Conservation (phyloP, 2,329 filamentous ascomycete species). For the Trichoderma endophyticum region DNA sequence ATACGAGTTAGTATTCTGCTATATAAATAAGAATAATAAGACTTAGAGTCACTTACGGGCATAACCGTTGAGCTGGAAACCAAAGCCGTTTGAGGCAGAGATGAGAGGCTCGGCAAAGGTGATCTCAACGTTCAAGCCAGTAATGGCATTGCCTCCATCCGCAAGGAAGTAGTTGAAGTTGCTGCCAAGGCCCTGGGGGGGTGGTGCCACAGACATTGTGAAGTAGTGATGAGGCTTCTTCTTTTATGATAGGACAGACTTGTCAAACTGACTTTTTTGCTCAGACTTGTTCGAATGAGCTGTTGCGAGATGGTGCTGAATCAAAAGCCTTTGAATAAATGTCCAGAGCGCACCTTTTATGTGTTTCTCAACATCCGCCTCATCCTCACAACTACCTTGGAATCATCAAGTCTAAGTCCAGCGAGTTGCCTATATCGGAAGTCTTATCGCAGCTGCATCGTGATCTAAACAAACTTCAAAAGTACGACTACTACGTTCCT, state of each 20-base stretch:
- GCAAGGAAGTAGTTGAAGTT: slow-evolving; percentile 10
- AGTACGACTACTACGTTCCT: not conserved
- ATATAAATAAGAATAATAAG: not conserved
- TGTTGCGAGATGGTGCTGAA: not conserved
- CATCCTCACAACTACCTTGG: not conserved
- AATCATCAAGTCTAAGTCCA: not conserved
- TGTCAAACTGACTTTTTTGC: not conserved
- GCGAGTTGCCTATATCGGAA: slow-evolving; percentile 4
- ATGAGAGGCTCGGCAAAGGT: slow-evolving; percentile 3
- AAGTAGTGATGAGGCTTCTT: not conserved
- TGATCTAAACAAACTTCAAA: not conserved
- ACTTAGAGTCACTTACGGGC: not conserved
- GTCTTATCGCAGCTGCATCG: not conserved
- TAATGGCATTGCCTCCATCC: slow-evolving; percentile 4
- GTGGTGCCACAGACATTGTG: slow-evolving; percentile 1
- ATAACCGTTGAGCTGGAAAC: not conserved
- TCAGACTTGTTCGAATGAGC: not conserved
- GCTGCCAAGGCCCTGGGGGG: not conserved
- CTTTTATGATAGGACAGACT: not conserved
- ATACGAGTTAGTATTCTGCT: not conserved
- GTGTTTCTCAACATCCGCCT: not conserved
- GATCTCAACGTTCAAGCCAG: not conserved
- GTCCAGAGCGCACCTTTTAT: not conserved
- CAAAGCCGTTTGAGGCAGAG: not conserved
- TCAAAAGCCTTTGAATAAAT: not conserved